A percentile compares a stretch with the other conserved stretches of the same genome.
These are phyloP conservation scores for Phoenix dactylifera DNA, from an alignment of 176 grass and related monocot species.

Conservation along the genomic window DNA sequence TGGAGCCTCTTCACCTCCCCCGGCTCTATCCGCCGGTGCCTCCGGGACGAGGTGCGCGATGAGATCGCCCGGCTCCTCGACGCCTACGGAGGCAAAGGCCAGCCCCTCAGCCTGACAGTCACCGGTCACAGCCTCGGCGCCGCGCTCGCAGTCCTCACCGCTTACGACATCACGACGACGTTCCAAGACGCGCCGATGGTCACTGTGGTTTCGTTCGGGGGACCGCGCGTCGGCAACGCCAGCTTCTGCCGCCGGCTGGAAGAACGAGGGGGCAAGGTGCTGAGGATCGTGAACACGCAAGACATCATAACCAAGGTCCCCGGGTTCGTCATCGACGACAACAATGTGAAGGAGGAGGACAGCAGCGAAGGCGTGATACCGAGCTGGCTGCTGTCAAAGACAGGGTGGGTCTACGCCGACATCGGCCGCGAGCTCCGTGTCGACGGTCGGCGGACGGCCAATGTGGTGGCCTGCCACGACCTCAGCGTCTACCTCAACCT, in stretches of 20 bases:
- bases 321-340: conserved; percentile 17
- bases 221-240: conserved; percentile 41
- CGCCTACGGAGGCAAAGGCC: conserved; percentile 18
- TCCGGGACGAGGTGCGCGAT: conserved; percentile 30
- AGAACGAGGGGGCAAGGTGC: conserved; percentile 36
- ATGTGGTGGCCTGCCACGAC: conserved; percentile 35
- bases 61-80: conserved; percentile 25
- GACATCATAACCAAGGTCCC: conserved; percentile 54
- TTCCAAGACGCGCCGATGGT: conserved; percentile 2
- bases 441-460: neutral
- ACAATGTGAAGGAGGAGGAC: neutral
- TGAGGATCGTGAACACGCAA: conserved; percentile 34
- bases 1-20: conserved; percentile 42
- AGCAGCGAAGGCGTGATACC: neutral
- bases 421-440: conserved; percentile 43
- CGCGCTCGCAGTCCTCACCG: conserved; percentile 46
- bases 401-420: conserved; percentile 48
- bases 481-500: conserved; percentile 46
- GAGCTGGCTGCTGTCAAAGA: conserved; percentile 31
- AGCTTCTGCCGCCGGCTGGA: conserved; percentile 33
- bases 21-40: conserved; percentile 9
- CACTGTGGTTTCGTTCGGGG: conserved; percentile 42
- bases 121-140: conserved; percentile 55
- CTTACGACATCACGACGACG: conserved; percentile 24
- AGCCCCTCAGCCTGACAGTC: conserved; percentile 36